A percentile compares a stretch with the other conserved stretches of the same genome.
Conservation (phyloP, 2,329 filamentous ascomycete genomes). For the Geosmithia flava region DNA sequence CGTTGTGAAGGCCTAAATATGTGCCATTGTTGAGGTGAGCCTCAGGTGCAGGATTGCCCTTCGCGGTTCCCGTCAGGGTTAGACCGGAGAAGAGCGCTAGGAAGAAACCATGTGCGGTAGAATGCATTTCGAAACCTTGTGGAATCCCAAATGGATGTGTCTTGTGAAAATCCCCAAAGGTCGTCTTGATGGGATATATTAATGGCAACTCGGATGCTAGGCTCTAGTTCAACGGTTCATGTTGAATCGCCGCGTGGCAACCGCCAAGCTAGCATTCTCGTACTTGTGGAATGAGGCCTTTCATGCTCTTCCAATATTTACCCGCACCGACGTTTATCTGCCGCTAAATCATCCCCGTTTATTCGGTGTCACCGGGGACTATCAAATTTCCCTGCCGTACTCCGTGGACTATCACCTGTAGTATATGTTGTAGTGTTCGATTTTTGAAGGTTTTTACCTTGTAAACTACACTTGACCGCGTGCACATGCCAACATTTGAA, state of each 20-base stretch:
- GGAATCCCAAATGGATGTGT: not conserved
- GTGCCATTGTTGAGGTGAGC: slow-evolving; percentile 8
- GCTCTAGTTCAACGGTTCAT: too few relatives aligned
- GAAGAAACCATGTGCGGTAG: not conserved
- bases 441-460: too few relatives aligned
- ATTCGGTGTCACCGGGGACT: not conserved
- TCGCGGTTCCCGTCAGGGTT: not conserved
- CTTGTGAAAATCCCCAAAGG: not conserved
- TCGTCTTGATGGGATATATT: not conserved
- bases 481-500: too few relatives aligned
- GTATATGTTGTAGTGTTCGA: too few relatives aligned
- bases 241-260: not conserved
- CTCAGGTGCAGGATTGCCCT: not conserved
- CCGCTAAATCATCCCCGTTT: not conserved
- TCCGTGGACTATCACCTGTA: too few relatives aligned
- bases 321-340: too few relatives aligned
- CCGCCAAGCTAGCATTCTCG: not conserved
- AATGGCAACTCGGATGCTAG: not conserved
- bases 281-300: not conserved
- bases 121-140: not conserved
- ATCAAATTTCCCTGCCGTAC: not conserved
- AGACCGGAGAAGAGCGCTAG: not conserved
- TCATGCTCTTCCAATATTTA: not conserved
- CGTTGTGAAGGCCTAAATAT: slow-evolving; percentile 15
- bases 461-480: too few relatives aligned